Evolutionary conservation across 257 asterid genomes (phyloP), one percentile per base, ranked within the genome.

Genomic region (Solanum clarkiae): DNA sequence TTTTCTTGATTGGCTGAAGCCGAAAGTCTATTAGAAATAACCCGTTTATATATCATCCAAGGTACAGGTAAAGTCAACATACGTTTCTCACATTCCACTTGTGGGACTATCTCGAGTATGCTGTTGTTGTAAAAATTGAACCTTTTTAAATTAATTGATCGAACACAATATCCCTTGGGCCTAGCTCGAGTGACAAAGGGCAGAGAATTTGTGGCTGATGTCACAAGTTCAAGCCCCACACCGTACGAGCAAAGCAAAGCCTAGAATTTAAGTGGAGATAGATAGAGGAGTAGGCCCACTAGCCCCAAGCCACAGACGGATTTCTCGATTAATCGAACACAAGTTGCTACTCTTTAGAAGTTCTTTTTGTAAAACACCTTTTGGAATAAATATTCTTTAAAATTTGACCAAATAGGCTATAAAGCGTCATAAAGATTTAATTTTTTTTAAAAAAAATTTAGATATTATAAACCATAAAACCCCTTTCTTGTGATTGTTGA

Each of bases 1-100:
- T 68, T 15, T 32, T 3, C 4, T 32, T 4, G 22, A 15, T 0
- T 7, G 8, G 10, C 20, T 13, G 20, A 11, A 63, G 7, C 14
- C 2, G 1, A 63, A 5, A 10, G 0, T 2, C 7, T 60, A 4
- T 22, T 0, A 0, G 0, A 60, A 60, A 60, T 0, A 22, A 60
- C 2, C 0, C n/a, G 0, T 57, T 0, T 32, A 32, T 32, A 32
- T 59, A 5, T 0, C 0, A 0, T 60, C 8, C 8, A 4, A 4
- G 0, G 36, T 60, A 60, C 8, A 60, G 1, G 8, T 22, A n/a
- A 11, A 2, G 4, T 22, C 7, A 0, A 4, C 6, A 5, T 60
- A n/a, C 8, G 4, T 10, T 60, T 5, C 4, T 60, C 36, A 22
- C 0, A n/a, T 2, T 0, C 8, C 4, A 60, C 8, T n/a, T 10